Evolutionary conservation across 805 yeast species (phyloP).

Genomic region (Ogataea paradorogensis): DNA sequence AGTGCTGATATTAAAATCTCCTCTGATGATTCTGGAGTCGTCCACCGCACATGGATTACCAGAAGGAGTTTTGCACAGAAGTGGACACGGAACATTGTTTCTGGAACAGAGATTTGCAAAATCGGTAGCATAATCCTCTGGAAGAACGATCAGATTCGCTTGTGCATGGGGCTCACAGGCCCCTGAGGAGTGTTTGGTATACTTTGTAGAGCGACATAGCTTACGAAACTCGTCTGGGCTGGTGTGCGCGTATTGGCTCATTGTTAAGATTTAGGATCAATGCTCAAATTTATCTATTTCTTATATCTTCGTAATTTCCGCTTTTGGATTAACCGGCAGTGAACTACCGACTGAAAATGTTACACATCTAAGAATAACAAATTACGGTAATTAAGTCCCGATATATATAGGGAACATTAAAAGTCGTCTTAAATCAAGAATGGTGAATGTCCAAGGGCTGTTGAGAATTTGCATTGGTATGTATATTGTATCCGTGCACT

Average conservation of each 20-base stretch:
- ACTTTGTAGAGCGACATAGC: slow-evolving; percentile 5
- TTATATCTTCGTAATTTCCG: background rate
- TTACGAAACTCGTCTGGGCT: slow-evolving; percentile 8
- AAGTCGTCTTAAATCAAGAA: background rate
- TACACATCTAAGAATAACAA: background rate
- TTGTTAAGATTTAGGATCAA: background rate
- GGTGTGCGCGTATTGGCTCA: background rate
- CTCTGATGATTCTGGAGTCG: slow-evolving; percentile 12
- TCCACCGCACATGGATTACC: slow-evolving; percentile 28
- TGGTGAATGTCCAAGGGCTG: background rate
- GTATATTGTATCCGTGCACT: background rate
- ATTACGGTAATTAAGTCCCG: slow-evolving; percentile 1
- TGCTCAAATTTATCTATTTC: background rate
- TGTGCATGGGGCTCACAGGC: slow-evolving; percentile 32
- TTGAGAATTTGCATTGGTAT: slow-evolving; percentile 3
- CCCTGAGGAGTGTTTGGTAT: slow-evolving; percentile 14
- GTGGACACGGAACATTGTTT: slow-evolving; percentile 41
- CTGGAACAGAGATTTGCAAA: slow-evolving; percentile 35
- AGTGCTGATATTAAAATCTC: slow-evolving; percentile 31
- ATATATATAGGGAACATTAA: background rate
- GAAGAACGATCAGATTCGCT: slow-evolving; percentile 39
- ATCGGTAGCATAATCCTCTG: slow-evolving; percentile 32
- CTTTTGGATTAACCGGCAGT: background rate
- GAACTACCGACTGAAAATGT: background rate
- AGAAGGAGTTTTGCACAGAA: slow-evolving; percentile 20